Evolutionary conservation across 306 rosid species (phyloP).

Genomic region (Trifolium dubium): DNA sequence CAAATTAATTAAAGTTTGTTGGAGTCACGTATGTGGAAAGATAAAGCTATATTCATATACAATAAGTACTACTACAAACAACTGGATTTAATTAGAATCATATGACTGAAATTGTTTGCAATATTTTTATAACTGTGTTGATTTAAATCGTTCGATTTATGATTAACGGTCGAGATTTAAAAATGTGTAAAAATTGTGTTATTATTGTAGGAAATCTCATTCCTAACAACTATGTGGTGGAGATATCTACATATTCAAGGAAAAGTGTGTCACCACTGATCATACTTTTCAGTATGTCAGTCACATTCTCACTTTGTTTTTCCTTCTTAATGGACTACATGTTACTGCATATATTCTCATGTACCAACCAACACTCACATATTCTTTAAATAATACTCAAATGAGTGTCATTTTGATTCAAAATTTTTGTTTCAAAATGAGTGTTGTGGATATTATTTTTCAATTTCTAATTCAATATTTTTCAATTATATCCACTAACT

Average conservation of each 20-base stretch:
- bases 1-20: constrained; percentile 30
- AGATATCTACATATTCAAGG: constrained; percentile 43
- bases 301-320: constrained; percentile 16
- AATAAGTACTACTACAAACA: too few relatives aligned
- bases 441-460: too few relatives aligned
- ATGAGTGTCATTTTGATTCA: too few relatives aligned
- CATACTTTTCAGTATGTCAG: constrained; percentile 36
- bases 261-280: constrained; percentile 42
- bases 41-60: not conserved
- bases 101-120: too few relatives aligned
- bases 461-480: too few relatives aligned
- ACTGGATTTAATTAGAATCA: too few relatives aligned
- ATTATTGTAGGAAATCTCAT: too few relatives aligned
- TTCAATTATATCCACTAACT: too few relatives aligned
- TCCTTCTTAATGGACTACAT: constrained; percentile 34
- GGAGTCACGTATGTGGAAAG: constrained; percentile 32
- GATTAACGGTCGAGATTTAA: too few relatives aligned
- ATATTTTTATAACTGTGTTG: not conserved
- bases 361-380: not conserved
- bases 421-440: too few relatives aligned
- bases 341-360: constrained; percentile 25
- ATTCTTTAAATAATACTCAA: not conserved
- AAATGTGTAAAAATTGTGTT: too few relatives aligned
- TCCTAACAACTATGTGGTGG: constrained; percentile 13
- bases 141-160: too few relatives aligned